Evolutionary conservation across 1,139 yeast genomes (phyloP).

Genomic region (Candida sanyaensis): DNA sequence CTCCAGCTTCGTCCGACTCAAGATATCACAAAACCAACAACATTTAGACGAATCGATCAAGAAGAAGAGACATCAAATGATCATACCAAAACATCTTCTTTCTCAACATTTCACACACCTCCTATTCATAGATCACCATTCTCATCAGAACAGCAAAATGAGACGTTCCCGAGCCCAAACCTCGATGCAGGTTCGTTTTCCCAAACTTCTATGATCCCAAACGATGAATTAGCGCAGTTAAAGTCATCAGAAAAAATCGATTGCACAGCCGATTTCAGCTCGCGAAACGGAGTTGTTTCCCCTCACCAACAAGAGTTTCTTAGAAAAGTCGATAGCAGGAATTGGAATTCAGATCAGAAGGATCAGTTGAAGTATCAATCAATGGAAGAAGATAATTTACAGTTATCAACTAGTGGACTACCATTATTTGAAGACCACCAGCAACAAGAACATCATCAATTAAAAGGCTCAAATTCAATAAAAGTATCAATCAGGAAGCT

Average conservation of each 20-base stretch:
- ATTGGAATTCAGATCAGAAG: not conserved
- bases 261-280: not conserved
- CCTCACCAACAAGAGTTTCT: not conserved
- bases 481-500: not conserved
- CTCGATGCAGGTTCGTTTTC: not conserved
- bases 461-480: not conserved
- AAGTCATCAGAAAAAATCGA: not conserved
- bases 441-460: not conserved
- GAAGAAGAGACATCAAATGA: not conserved
- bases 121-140: not conserved
- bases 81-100: not conserved
- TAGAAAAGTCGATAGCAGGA: not conserved
- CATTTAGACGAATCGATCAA: not conserved
- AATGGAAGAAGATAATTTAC: too few relatives aligned
- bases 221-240: not conserved
- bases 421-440: not conserved
- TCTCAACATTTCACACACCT: not conserved
- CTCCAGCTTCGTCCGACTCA: not conserved
- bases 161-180: constrained; percentile 5
- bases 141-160: not conserved
- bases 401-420: not conserved
- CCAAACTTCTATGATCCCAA: not conserved
- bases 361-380: not conserved
- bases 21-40: not conserved
- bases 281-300: not conserved